Conservation (phyloP, 371 early-diverging fungal genomes). For the Fennellomyces sp. region DNA sequence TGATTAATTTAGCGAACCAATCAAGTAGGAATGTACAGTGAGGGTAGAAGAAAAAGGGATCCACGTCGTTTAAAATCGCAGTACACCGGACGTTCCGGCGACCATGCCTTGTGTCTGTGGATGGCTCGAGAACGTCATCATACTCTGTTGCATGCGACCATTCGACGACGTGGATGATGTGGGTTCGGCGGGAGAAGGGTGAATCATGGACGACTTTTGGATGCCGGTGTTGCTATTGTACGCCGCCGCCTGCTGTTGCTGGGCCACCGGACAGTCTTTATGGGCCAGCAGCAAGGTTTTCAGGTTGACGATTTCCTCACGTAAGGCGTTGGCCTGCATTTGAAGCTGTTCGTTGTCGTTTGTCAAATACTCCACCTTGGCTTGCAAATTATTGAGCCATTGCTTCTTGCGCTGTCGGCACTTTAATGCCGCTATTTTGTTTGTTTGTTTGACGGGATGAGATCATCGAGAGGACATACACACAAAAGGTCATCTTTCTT, state of each 20-base stretch:
- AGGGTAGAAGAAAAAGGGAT: background rate
- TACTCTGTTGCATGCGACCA: constrained; percentile 1
- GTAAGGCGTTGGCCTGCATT: constrained; percentile 62
- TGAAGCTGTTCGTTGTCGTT: constrained; percentile 76
- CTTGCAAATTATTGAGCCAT: constrained; percentile 79
- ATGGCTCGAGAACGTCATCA: constrained; percentile 12
- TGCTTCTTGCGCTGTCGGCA: constrained; percentile 92
- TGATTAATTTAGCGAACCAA: background rate
- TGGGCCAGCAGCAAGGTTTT: constrained; percentile 79
- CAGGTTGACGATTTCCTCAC: constrained; percentile 76
- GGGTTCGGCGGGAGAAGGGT: no score
- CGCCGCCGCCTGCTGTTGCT: constrained; percentile 54
- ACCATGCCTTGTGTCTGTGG: constrained; percentile 18
- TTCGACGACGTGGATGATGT: no score
- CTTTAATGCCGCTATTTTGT: constrained; percentile 75
- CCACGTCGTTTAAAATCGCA: constrained; percentile 13
- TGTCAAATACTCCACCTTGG: constrained; percentile 73
- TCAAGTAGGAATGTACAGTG: background rate
- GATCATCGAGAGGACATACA: background rate
- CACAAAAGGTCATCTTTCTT: constrained; percentile 7
- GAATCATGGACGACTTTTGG: no score
- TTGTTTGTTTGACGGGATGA: no score
- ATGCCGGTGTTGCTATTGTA: background rate
- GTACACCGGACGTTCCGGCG: constrained; percentile 16
- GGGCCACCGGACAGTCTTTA: constrained; percentile 76